Conservation (phyloP, 2,329 filamentous ascomycete genomes). For the Albifimbria verrucaria region DNA sequence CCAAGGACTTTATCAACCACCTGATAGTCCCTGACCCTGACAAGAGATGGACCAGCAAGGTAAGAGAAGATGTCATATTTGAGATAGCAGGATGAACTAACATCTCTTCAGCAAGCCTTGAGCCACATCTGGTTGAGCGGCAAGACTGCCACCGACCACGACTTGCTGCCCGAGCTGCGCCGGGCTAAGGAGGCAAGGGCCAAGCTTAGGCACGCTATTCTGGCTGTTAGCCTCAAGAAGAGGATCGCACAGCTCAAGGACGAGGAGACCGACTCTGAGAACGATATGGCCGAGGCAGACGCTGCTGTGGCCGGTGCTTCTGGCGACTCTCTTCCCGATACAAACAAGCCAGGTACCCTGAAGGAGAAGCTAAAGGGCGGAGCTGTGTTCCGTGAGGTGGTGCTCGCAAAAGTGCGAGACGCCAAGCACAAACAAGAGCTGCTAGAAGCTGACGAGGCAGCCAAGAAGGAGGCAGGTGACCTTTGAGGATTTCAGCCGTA, state of each 20-base stretch:
- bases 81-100: slow-evolving; percentile 12
- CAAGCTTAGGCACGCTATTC: slow-evolving; percentile 87
- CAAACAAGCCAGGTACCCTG: slow-evolving; percentile 32
- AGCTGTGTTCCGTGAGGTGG: slow-evolving; percentile 90
- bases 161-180: slow-evolving; percentile 89
- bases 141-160: slow-evolving; percentile 88
- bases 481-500: too few species aligned
- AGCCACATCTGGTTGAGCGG: slow-evolving; percentile 87
- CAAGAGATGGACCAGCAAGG: slow-evolving; percentile 73
- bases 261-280: slow-evolving; percentile 79
- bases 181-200: slow-evolving; percentile 89
- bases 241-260: slow-evolving; percentile 93
- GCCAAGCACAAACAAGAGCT: slow-evolving; percentile 72
- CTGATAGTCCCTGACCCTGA: slow-evolving; percentile 77
- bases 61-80: slow-evolving; percentile 37
- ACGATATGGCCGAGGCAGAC: slow-evolving; percentile 67
- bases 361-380: slow-evolving; percentile 36
- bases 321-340: slow-evolving; percentile 28
- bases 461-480: slow-evolving; percentile 43
- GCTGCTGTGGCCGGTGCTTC: slow-evolving; percentile 31
- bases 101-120: slow-evolving; percentile 61
- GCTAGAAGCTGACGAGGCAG: slow-evolving; percentile 61
- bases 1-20: slow-evolving; percentile 86
- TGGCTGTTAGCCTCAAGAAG: slow-evolving; percentile 93
- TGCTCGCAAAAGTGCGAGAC: slow-evolving; percentile 87